Evolutionary conservation across 2,329 filamentous ascomycete species (phyloP).

Genomic region (Penicillium rolfsii): DNA sequence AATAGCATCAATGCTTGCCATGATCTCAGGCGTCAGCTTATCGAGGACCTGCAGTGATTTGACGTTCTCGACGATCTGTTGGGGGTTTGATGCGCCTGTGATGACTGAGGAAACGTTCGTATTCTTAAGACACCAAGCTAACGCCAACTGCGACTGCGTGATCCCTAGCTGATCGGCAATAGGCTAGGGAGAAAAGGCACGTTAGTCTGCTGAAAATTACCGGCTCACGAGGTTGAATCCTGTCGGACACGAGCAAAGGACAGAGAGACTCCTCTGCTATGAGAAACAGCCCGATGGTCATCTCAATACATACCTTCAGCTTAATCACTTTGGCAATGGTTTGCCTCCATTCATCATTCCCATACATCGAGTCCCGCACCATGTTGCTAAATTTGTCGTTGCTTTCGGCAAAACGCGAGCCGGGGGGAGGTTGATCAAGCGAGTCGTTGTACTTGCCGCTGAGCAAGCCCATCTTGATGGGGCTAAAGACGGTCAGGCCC

Average conservation of each 20-base stretch:
- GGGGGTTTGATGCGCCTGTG: conserved; percentile 48
- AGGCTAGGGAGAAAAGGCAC: background rate
- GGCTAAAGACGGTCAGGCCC: conserved; percentile 67
- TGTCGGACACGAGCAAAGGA: no score
- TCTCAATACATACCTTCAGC: conserved; percentile 3
- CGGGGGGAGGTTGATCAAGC: conserved; percentile 52
- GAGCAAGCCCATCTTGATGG: conserved; percentile 64
- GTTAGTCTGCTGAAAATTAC: background rate
- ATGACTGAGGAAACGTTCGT: conserved; percentile 54
- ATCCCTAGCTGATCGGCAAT: conserved; percentile 51
- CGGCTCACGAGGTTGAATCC: background rate
- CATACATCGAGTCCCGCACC: conserved; percentile 2
- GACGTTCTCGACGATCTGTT: conserved; percentile 52
- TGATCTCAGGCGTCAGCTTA: conserved; percentile 37
- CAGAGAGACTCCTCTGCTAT: background rate
- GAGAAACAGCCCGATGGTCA: background rate
- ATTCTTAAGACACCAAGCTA: conserved; percentile 65
- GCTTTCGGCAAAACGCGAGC: conserved; percentile 61
- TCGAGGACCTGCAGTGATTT: conserved; percentile 43
- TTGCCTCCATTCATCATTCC: conserved; percentile 3
- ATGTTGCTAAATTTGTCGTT: conserved; percentile 31
- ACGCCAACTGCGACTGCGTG: conserved; percentile 57
- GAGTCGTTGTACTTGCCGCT: conserved; percentile 71
- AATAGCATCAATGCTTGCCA: conserved; percentile 48
- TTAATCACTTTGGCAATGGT: conserved; percentile 2